Conservation (phyloP, 2,329 filamentous ascomycete genomes). For the Ophiostoma pallidulum region DNA sequence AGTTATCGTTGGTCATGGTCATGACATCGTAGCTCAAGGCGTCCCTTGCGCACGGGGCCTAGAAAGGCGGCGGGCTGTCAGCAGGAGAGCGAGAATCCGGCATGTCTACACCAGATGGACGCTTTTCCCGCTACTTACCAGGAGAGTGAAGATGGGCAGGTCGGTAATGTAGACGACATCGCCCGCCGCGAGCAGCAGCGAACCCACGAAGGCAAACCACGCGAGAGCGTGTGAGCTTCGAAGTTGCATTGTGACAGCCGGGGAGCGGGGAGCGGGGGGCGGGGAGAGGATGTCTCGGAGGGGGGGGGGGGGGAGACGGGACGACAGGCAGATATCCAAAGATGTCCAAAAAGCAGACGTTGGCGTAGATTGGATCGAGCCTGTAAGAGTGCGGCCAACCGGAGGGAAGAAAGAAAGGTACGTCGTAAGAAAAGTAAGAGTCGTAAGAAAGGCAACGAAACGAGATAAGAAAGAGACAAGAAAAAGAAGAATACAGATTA, state of each 20-base stretch:
- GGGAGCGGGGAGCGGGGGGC: no score
- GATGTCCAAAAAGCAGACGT: no score
- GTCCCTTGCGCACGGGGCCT: constrained; percentile 42
- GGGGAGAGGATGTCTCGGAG: background rate
- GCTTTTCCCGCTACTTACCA: constrained; percentile 25
- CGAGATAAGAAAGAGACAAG: no score
- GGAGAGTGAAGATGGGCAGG: constrained; percentile 30
- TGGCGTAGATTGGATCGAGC: no score
- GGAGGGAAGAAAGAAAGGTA: no score
- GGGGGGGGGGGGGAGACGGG: background rate
- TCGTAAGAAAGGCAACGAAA: no score
- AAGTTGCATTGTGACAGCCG: constrained; percentile 2
- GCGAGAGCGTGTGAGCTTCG: background rate
- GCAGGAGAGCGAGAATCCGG: background rate
- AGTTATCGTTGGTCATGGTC: constrained; percentile 32
- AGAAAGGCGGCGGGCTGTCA: background rate
- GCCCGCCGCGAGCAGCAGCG: background rate
- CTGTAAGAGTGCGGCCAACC: no score
- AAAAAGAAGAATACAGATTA: no score
- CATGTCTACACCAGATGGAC: background rate
- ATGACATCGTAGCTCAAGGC: constrained; percentile 37
- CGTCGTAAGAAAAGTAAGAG: no score
- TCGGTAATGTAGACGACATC: constrained; percentile 36
- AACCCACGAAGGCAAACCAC: constrained; percentile 10
- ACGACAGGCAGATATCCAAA: no score